These are phyloP conservation scores for Alternaria ventricosa DNA, from an alignment of 2,329 filamentous ascomycete genomes.

Conservation along the genomic window DNA sequence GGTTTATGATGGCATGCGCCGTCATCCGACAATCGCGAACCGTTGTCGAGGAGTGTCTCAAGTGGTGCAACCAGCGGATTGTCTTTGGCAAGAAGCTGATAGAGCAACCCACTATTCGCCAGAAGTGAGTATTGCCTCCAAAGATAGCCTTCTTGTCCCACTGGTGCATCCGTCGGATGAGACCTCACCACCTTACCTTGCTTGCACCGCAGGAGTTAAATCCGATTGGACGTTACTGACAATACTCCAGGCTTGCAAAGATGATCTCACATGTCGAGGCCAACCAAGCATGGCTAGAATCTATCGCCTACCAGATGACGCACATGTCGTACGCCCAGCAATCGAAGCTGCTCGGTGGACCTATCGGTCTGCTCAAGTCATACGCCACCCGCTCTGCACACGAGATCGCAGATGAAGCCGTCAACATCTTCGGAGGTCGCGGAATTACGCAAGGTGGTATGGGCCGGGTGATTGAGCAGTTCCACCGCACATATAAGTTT, in stretches of 20 bases:
- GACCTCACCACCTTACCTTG: background rate
- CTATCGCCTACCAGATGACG: conserved; percentile 86
- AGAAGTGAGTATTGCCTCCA: conserved; percentile 64
- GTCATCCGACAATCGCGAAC: conserved; percentile 70
- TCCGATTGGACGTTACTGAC: conserved; percentile 3
- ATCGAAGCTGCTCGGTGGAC: conserved; percentile 75
- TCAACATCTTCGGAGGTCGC: conserved; percentile 85
- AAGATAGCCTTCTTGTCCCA: background rate
- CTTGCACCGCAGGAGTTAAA: background rate
- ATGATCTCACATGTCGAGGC: conserved; percentile 85
- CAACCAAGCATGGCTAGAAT: conserved; percentile 86
- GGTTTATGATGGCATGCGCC: conserved; percentile 74
- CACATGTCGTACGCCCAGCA: conserved; percentile 82
- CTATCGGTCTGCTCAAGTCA: conserved; percentile 83
- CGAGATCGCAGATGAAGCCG: conserved; percentile 82
- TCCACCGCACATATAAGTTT: conserved; percentile 82
- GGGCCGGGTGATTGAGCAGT: conserved; percentile 83
- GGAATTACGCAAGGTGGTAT: conserved; percentile 82
- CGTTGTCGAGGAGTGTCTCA: conserved; percentile 82
- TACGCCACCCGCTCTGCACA: conserved; percentile 77
- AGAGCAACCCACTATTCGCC: conserved; percentile 79
- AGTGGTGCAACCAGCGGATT: conserved; percentile 86
- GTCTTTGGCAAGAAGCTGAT: conserved; percentile 85
- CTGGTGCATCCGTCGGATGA: background rate
- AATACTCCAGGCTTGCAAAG: conserved; percentile 69